phyloP scores from a whole-genome alignment of 176 grass and related monocot genomes.

The Musa troglodytarum region DNA sequence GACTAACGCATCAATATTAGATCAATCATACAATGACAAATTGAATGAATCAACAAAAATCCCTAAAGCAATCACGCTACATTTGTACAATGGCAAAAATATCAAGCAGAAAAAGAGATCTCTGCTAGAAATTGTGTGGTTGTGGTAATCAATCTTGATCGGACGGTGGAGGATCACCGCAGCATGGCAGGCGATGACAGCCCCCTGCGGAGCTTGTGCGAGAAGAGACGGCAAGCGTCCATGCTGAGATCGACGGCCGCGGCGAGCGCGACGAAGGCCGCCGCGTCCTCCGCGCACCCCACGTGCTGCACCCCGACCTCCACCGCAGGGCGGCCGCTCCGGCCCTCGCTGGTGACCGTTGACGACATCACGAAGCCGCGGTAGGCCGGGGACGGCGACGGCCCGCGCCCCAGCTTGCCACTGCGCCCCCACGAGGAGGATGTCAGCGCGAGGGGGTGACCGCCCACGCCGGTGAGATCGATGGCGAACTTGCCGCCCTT shows the following conservation, averaged over 20 bases:
- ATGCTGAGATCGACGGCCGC: constrained; percentile 91
- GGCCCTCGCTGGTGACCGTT: constrained; percentile 47
- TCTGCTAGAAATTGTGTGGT: neutral
- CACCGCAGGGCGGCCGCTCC: constrained; percentile 44
- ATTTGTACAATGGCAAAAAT: neutral
- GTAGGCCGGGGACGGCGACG: constrained; percentile 45
- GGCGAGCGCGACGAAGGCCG: constrained; percentile 72
- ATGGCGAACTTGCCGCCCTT: constrained; percentile 88
- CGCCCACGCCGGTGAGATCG: constrained; percentile 49
- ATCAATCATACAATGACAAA: too few relatives aligned
- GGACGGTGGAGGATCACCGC: neutral
- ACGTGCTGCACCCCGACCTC: constrained; percentile 72
- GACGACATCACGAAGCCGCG: constrained; percentile 84
- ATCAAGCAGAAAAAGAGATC: neutral
- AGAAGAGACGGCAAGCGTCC: constrained; percentile 93
- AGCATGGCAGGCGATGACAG: constrained; percentile 21
- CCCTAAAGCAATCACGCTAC: too few relatives aligned
- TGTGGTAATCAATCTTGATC: neutral
- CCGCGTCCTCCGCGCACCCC: constrained; percentile 80
- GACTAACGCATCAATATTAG: too few relatives aligned
- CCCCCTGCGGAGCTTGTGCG: constrained; percentile 70
- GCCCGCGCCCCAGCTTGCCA: constrained; percentile 46
- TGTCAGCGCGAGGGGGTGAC: constrained; percentile 32
- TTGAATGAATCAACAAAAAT: too few relatives aligned
- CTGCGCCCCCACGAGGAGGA: constrained; percentile 56